phyloP scores from a whole-genome alignment of 192 early-diverging fungal genomes.

The Linnemannia schmuckeri region DNA sequence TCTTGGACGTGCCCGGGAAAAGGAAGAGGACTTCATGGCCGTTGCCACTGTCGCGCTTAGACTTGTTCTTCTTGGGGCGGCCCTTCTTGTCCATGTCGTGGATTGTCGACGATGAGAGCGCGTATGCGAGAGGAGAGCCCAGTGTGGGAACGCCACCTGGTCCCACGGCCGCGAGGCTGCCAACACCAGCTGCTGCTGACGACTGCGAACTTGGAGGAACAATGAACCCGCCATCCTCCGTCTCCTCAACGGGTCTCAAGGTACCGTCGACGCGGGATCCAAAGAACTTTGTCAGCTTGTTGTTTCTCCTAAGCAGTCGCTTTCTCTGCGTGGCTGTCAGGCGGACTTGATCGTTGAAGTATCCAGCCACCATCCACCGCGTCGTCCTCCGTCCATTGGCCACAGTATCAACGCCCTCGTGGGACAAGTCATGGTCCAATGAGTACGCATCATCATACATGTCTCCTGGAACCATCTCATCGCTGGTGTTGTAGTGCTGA shows the following conservation, averaged over 20 bases:
- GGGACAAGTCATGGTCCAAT: background rate
- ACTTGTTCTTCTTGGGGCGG: constrained; percentile 11
- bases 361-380: constrained; percentile 55
- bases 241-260: constrained; percentile 33
- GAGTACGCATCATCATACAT: background rate
- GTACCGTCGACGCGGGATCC: constrained; percentile 50
- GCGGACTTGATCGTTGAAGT: constrained; percentile 49
- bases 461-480: constrained; percentile 5
- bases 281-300: constrained; percentile 55
- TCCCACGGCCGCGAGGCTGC: background rate
- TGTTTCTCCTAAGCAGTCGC: constrained; percentile 43
- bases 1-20: background rate
- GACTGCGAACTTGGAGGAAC: background rate
- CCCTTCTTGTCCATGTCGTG: constrained; percentile 33
- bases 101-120: constrained; percentile 43
- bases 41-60: constrained; percentile 7
- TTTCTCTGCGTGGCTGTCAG: constrained; percentile 47
- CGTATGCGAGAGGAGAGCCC: constrained; percentile 39
- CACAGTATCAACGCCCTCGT: constrained; percentile 15
- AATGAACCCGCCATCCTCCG: background rate
- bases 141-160: constrained; percentile 5
- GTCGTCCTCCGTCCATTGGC: constrained; percentile 37
- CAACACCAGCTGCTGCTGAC: background rate
- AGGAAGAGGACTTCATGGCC: constrained; percentile 14
- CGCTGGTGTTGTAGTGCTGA: constrained; percentile 2